These are phyloP conservation scores for Leccinum uliginosum DNA, from an alignment of 768 basidiomycete species.

Conservation along the genomic window DNA sequence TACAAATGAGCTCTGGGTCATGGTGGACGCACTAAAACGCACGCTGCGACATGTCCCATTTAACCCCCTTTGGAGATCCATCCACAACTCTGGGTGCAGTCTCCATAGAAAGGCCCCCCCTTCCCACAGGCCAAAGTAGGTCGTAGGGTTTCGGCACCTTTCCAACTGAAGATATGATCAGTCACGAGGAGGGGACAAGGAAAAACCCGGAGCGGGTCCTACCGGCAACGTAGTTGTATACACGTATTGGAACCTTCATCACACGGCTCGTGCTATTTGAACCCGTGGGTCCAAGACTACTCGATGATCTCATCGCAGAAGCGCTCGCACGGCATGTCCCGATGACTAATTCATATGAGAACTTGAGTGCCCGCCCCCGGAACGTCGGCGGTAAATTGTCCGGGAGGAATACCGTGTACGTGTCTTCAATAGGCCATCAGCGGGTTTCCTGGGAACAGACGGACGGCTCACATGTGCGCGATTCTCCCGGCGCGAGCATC, in stretches of 20 bases:
- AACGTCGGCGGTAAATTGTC: slow-evolving; percentile 86
- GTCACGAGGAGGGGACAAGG: background rate
- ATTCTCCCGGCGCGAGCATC: slow-evolving; percentile 76
- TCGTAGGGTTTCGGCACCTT: slow-evolving; percentile 67
- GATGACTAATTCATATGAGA: slow-evolving; percentile 88
- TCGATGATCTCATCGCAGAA: slow-evolving; percentile 25
- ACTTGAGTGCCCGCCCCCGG: slow-evolving; percentile 74
- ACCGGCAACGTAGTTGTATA: slow-evolving; percentile 89
- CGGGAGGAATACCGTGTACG: slow-evolving; percentile 74
- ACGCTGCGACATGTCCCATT: slow-evolving; percentile 10
- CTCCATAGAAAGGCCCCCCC: slow-evolving; percentile 32
- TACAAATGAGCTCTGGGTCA: background rate
- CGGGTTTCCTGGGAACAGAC: background rate
- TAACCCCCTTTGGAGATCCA: slow-evolving; percentile 10
- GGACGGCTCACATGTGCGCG: slow-evolving; percentile 58
- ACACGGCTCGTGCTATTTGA: slow-evolving; percentile 61
- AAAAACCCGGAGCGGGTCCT: slow-evolving; percentile 17
- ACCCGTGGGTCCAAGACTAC: slow-evolving; percentile 32
- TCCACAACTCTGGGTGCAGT: slow-evolving; percentile 24
- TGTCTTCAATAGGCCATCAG: slow-evolving; percentile 45
- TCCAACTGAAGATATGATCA: slow-evolving; percentile 37
- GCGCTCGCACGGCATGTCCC: slow-evolving; percentile 71
- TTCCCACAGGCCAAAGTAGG: slow-evolving; percentile 72
- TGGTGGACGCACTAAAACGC: slow-evolving; percentile 5
- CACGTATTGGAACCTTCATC: slow-evolving; percentile 87